phyloP scores from a whole-genome alignment of 2,329 filamentous ascomycete genomes.

The Cryphonectria carpinicola region DNA sequence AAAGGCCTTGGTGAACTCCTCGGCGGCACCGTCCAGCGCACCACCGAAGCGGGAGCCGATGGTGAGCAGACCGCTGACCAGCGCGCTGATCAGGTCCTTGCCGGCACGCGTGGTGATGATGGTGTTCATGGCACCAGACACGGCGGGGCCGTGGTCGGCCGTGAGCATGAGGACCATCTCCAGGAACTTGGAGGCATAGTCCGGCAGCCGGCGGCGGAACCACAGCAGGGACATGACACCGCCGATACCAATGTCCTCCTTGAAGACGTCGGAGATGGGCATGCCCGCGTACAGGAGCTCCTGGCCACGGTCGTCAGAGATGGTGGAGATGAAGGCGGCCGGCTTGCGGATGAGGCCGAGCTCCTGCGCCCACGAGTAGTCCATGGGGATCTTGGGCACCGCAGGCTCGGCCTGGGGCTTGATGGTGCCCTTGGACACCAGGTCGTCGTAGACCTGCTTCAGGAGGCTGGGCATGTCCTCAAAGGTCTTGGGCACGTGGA shows the following conservation, averaged over 20 bases:
- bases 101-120: conserved; percentile 99
- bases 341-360: conserved; percentile 99
- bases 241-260: conserved; percentile 97
- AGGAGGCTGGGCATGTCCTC: conserved; percentile 87
- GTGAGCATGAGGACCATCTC: conserved; percentile 99
- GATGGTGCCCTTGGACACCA: conserved; percentile 84
- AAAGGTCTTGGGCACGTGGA: conserved; percentile 93
- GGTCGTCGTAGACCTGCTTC: conserved; percentile 81
- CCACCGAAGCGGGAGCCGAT: conserved; percentile 98
- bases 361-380: conserved; percentile 99
- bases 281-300: conserved; percentile 98
- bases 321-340: conserved; percentile 99
- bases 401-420: conserved; percentile 85
- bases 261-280: conserved; percentile 99
- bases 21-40: conserved; percentile 94
- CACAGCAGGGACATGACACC: conserved; percentile 99
- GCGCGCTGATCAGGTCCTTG: conserved; percentile 95
- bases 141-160: conserved; percentile 96
- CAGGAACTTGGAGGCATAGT: conserved; percentile 97
- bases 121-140: conserved; percentile 99
- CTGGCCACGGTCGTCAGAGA: conserved; percentile 99
- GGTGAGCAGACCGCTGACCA: conserved; percentile 95
- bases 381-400: conserved; percentile 98
- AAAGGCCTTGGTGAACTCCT: conserved; percentile 97
- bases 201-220: conserved; percentile 97